Conservation (phyloP, 176 grass and related monocot genomes). For the Melocanna baccifera region DNA sequence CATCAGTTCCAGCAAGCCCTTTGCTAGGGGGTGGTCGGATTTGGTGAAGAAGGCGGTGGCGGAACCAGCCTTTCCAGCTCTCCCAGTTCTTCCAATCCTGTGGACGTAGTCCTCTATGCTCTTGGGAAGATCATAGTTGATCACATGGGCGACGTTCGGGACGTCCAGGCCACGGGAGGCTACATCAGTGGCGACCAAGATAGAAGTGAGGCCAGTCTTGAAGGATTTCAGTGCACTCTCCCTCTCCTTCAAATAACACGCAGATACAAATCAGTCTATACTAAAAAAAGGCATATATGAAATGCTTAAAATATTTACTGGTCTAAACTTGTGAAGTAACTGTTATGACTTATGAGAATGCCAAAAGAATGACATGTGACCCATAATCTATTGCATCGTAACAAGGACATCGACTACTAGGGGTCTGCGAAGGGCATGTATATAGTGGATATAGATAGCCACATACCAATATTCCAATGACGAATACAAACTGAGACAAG, state of each 20-base stretch:
- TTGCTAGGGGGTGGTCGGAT: constrained; percentile 47
- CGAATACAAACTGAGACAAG: neutral
- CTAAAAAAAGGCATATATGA: neutral
- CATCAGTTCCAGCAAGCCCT: constrained; percentile 59
- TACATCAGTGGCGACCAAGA: constrained; percentile 85
- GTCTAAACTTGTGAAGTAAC: neutral
- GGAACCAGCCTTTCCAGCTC: constrained; percentile 66
- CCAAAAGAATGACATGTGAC: neutral
- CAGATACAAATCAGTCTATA: neutral
- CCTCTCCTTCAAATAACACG: constrained; percentile 62
- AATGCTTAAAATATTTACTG: neutral
- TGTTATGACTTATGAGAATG: neutral
- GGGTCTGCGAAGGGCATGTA: neutral
- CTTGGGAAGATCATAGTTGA: constrained; percentile 82
- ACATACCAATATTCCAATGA: neutral
- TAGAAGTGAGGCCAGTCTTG: constrained; percentile 54
- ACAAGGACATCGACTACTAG: neutral
- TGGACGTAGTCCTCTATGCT: constrained; percentile 77
- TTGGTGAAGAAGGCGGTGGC: constrained; percentile 78
- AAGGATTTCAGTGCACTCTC: constrained; percentile 68
- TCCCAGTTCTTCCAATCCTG: constrained; percentile 81
- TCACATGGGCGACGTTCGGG: constrained; percentile 76
- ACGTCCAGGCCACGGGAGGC: constrained; percentile 72
- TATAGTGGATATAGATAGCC: neutral
- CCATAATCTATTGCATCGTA: neutral